Evolutionary conservation across 352 stramenopile genomes (phyloP).

Genomic region (Aphanomyces stellatus): DNA sequence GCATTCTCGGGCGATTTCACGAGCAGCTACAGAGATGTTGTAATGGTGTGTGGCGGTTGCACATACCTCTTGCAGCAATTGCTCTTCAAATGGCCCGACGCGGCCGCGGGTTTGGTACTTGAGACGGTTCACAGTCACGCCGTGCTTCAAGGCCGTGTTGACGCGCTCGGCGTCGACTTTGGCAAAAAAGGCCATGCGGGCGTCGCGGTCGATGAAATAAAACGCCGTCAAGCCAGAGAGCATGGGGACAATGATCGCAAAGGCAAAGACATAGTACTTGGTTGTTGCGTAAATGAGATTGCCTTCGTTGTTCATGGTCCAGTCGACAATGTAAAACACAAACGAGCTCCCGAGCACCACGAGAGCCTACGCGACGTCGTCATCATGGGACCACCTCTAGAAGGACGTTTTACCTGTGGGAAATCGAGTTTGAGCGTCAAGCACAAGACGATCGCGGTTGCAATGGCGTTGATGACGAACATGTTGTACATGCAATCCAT

Average conservation of each 20-base stretch:
- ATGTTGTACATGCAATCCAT: conserved; percentile 56
- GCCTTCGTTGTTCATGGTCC: conserved; percentile 37
- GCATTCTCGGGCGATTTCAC: conserved; percentile 7
- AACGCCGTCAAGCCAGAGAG: conserved; percentile 57
- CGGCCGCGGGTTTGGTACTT: conserved; percentile 51
- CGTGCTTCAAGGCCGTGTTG: conserved; percentile 73
- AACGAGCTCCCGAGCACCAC: conserved; percentile 40
- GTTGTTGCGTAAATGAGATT: conserved; percentile 42
- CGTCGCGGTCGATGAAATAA: conserved; percentile 64
- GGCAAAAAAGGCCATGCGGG: conserved; percentile 57
- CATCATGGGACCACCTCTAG: background rate
- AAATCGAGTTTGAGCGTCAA: conserved; percentile 74
- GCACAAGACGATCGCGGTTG: conserved; percentile 55
- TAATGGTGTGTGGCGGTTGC: background rate
- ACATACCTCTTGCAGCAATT: conserved; percentile 44
- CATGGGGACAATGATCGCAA: conserved; percentile 54
- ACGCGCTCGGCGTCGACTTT: conserved; percentile 68
- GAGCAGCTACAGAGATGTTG: conserved; percentile 4
- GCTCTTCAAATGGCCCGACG: conserved; percentile 28
- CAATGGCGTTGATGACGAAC: conserved; percentile 50
- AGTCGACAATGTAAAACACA: conserved; percentile 38
- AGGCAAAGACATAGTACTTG: conserved; percentile 51
- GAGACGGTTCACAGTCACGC: conserved; percentile 62
- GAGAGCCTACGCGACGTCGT: background rate
- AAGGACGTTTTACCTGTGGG: conserved; percentile 27